Evolutionary conservation across 2,329 filamentous ascomycete species (phyloP).

Genomic region (Neofusicoccum laricinum): DNA sequence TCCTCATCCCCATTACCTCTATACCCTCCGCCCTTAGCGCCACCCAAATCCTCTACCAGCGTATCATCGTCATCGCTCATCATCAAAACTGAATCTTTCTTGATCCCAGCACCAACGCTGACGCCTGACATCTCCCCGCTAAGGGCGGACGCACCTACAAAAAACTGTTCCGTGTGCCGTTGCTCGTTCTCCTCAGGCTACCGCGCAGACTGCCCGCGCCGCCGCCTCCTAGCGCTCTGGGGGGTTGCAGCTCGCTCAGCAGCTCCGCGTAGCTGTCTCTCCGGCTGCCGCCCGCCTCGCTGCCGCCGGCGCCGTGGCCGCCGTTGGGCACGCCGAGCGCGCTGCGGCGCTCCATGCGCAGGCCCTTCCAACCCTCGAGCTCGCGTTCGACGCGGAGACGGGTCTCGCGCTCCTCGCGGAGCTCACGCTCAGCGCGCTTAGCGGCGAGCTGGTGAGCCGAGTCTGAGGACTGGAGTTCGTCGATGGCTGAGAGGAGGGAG

Average conservation of each 20-base stretch:
- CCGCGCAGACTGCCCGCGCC: background rate
- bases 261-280: slow-evolving; percentile 33
- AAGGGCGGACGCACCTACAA: slow-evolving; percentile 18
- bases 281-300: slow-evolving; percentile 43
- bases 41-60: background rate
- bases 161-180: slow-evolving; percentile 14
- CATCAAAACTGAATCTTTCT: background rate
- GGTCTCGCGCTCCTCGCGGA: slow-evolving; percentile 85
- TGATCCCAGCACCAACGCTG: background rate
- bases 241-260: slow-evolving; percentile 12
- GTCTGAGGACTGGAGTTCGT: slow-evolving; percentile 88
- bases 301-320: slow-evolving; percentile 28
- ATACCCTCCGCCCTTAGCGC: slow-evolving; percentile 12
- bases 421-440: slow-evolving; percentile 82
- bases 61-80: background rate
- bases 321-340: slow-evolving; percentile 29
- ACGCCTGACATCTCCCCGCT: background rate
- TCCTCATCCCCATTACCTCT: background rate
- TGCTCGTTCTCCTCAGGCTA: background rate
- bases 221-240: background rate
- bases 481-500: slow-evolving; percentile 83
- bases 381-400: slow-evolving; percentile 79
- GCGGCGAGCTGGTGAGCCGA: slow-evolving; percentile 76
- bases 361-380: slow-evolving; percentile 73
- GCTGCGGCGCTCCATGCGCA: slow-evolving; percentile 60